Conservation (phyloP, 495 filamentous ascomycete species). For the Durotheca rogersii region DNA sequence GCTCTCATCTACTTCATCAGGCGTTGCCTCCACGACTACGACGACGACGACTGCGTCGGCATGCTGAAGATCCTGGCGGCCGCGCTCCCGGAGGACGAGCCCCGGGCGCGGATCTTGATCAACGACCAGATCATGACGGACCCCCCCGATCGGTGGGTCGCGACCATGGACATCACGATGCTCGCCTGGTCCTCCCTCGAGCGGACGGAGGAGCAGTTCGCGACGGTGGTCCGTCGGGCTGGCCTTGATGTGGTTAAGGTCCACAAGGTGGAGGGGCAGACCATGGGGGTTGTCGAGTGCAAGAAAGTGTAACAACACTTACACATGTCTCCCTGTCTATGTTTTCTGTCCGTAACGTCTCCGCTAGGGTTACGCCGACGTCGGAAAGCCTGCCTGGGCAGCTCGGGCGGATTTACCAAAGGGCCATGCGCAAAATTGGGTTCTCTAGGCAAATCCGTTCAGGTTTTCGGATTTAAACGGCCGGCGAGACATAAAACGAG, state of each 20-base stretch:
- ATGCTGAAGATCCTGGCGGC: conserved; percentile 32
- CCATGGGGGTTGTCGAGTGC: conserved; percentile 15
- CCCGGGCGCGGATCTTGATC: conserved; percentile 32
- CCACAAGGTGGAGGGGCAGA: conserved; percentile 7
- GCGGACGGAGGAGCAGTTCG: conserved; percentile 17
- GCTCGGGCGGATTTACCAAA: too few relatives aligned
- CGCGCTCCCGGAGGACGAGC: conserved; percentile 16
- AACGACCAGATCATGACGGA: conserved; percentile 39
- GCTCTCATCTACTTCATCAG: conserved; percentile 41
- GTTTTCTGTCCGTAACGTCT: too few relatives aligned
- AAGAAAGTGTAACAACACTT: conserved; percentile 7
- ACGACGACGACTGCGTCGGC: conserved; percentile 34
- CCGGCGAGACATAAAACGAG: too few relatives aligned
- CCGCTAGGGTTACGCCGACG: too few relatives aligned
- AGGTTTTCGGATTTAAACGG: too few relatives aligned
- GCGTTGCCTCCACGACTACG: conserved; percentile 40
- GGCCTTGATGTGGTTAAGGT: conserved; percentile 10
- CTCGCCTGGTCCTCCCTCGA: conserved; percentile 3
- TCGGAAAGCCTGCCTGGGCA: too few relatives aligned
- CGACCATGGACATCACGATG: conserved; percentile 29
- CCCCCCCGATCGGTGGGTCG: conserved; percentile 18
- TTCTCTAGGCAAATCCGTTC: too few relatives aligned
- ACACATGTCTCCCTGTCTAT: background rate
- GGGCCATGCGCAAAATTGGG: too few relatives aligned
- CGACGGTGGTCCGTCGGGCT: background rate